phyloP scores from a whole-genome alignment of 1,284 basidiomycete genomes.

The Peniophora sp. region DNA sequence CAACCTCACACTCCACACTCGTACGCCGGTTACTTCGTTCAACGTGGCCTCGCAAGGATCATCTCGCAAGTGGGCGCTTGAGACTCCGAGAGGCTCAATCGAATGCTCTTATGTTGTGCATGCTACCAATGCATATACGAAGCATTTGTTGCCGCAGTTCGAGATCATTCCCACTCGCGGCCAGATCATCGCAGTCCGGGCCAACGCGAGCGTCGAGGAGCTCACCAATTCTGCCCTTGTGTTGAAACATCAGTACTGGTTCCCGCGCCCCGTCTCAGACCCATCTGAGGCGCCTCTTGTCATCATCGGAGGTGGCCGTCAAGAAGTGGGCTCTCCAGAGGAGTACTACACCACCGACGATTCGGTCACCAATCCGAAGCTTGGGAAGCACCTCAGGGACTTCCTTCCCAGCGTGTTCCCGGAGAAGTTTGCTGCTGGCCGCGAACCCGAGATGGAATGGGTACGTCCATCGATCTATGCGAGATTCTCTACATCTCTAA shows the following conservation, averaged over 20 bases:
- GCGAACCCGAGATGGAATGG: constrained; percentile 69
- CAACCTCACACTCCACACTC: constrained; percentile 54
- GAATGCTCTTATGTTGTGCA: constrained; percentile 60
- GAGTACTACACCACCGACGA: constrained; percentile 62
- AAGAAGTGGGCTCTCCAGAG: constrained; percentile 30
- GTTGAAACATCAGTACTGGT: constrained; percentile 68
- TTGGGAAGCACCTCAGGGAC: constrained; percentile 40
- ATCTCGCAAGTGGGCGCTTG: constrained; percentile 36
- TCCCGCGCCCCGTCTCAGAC: constrained; percentile 50
- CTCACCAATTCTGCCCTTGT: constrained; percentile 20
- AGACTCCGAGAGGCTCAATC: constrained; percentile 54
- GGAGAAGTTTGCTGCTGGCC: constrained; percentile 34
- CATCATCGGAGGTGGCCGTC: constrained; percentile 69
- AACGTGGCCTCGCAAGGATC: constrained; percentile 10
- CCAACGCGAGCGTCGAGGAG: constrained; percentile 29
- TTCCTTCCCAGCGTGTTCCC: constrained; percentile 60
- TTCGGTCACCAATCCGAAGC: constrained; percentile 35
- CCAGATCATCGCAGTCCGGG: constrained; percentile 60
- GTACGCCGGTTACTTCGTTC: constrained; percentile 55
- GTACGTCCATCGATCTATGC: constrained; percentile 25
- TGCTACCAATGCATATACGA: constrained; percentile 75
- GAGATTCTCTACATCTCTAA: constrained; percentile 1
- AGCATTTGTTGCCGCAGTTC: constrained; percentile 56
- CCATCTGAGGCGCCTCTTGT: constrained; percentile 37
- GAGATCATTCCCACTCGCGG: constrained; percentile 67